A percentile compares a stretch with the other conserved stretches of the same genome.
phyloP scores from a whole-genome alignment of 352 stramenopile species.

The Phytophthora pistaciae region DNA sequence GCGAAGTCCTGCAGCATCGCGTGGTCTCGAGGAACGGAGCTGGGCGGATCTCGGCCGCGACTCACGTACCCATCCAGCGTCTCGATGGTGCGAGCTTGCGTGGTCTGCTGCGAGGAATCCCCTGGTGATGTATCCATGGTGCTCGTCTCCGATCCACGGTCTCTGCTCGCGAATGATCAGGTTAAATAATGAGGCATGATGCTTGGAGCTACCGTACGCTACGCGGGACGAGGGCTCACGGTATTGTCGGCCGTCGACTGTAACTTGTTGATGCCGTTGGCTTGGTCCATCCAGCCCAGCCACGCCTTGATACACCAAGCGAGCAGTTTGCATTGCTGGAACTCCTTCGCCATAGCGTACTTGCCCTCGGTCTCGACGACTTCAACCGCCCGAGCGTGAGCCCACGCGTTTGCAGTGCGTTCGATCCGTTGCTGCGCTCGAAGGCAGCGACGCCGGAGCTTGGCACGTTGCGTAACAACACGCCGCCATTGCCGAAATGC shows the following conservation, averaged over 20 bases:
- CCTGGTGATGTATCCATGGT: background rate
- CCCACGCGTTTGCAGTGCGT: conserved; percentile 2
- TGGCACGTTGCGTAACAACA: conserved; percentile 17
- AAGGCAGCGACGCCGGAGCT: conserved; percentile 23
- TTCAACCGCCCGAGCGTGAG: conserved; percentile 11
- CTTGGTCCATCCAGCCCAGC: too few species aligned
- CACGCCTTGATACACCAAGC: conserved; percentile 8
- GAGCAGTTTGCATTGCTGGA: conserved; percentile 41
- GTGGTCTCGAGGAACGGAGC: conserved; percentile 37
- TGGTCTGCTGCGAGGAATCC: conserved; percentile 3
- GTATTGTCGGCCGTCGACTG: too few species aligned
- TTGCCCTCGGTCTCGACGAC: conserved; percentile 52
- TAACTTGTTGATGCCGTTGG: too few species aligned
- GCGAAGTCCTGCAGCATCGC: conserved; percentile 63
- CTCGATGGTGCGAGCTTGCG: conserved; percentile 21
- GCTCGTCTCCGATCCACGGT: too few species aligned
- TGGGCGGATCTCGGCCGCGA: conserved; percentile 31
- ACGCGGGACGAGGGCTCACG: too few species aligned
- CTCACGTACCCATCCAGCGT: conserved; percentile 44
- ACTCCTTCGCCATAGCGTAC: conserved; percentile 57
- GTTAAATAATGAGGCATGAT: too few species aligned
- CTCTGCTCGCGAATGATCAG: too few species aligned
- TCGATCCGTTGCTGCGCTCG: conserved; percentile 21
- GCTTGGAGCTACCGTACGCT: too few species aligned
- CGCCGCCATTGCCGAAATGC: conserved; percentile 24